phyloP scores from a whole-genome alignment of 2,329 filamentous ascomycete genomes.

The Verruconis gallopava region DNA sequence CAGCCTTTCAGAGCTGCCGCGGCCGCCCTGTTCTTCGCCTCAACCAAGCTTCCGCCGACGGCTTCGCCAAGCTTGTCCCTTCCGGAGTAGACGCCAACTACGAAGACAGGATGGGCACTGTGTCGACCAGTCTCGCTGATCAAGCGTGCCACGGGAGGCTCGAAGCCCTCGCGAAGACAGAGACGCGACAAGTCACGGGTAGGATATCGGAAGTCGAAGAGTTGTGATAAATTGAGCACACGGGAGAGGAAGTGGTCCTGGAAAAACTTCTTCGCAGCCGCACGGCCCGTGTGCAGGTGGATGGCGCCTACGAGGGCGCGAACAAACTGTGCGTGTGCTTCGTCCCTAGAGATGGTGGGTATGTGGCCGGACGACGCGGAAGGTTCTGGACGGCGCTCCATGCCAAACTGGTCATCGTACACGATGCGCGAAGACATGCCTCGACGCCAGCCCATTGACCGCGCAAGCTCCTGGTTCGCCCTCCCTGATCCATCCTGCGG shows the following conservation, averaged over 20 bases:
- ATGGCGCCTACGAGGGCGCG: constrained; percentile 73
- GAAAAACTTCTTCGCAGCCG: constrained; percentile 71
- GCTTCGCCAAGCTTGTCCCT: constrained; percentile 85
- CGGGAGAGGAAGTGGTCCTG: constrained; percentile 71
- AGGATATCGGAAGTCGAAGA: constrained; percentile 78
- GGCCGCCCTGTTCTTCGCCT: constrained; percentile 65
- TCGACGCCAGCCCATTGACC: constrained; percentile 42
- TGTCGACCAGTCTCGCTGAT: constrained; percentile 80
- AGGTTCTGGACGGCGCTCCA: constrained; percentile 29
- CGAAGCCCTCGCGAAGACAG: constrained; percentile 82
- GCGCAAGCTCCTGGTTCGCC: background rate
- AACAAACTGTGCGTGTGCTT: constrained; percentile 63
- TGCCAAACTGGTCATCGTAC: constrained; percentile 75
- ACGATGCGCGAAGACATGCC: constrained; percentile 67
- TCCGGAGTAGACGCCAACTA: constrained; percentile 89
- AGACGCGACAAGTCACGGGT: constrained; percentile 71
- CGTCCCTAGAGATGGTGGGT: constrained; percentile 21
- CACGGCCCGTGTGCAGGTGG: constrained; percentile 71
- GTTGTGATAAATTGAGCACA: constrained; percentile 57
- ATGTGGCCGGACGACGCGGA: background rate
- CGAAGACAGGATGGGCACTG: constrained; percentile 76
- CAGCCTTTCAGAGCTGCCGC: constrained; percentile 82
- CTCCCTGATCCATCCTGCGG: background rate
- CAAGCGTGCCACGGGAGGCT: constrained; percentile 71
- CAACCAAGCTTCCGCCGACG: constrained; percentile 62